Conservation (phyloP, 305 asterid species). For the Fraxinus sp. region DNA sequence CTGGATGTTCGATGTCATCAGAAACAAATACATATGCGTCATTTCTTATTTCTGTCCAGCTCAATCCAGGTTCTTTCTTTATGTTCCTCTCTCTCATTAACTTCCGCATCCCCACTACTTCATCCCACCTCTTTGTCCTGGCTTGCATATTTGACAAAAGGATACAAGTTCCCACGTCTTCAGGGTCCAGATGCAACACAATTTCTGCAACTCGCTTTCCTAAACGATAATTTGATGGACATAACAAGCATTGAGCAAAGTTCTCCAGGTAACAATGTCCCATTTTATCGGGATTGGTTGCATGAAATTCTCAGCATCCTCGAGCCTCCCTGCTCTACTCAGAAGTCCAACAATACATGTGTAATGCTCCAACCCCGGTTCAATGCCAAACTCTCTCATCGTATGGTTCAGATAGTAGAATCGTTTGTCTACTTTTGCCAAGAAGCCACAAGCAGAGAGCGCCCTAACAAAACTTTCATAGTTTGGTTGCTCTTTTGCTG, state of each 20-base stretch:
- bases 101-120: slow-evolving; percentile 48
- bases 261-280: slow-evolving; percentile 81
- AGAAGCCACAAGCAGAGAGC: slow-evolving; percentile 72
- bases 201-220: slow-evolving; percentile 57
- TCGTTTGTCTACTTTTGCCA: slow-evolving; percentile 64
- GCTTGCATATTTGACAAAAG: slow-evolving; percentile 79
- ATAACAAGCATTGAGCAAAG: slow-evolving; percentile 76
- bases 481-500: slow-evolving; percentile 46
- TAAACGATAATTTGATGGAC: slow-evolving; percentile 56
- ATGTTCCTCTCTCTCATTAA: slow-evolving; percentile 43
- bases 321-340: slow-evolving; percentile 61
- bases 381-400: slow-evolving; percentile 51
- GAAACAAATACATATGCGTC: slow-evolving; percentile 65
- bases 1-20: slow-evolving; percentile 59
- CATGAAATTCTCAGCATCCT: slow-evolving; percentile 70
- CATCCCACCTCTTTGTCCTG: slow-evolving; percentile 70
- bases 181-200: slow-evolving; percentile 52
- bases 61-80: slow-evolving; percentile 88
- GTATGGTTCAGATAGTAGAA: slow-evolving; percentile 53
- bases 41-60: slow-evolving; percentile 72
- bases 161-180: slow-evolving; percentile 63
- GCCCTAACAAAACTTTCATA: slow-evolving; percentile 73
- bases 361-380: slow-evolving; percentile 78
- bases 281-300: slow-evolving; percentile 47
- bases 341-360: slow-evolving; percentile 74